A percentile compares a stretch with the other conserved stretches of the same genome.
phyloP scores from a whole-genome alignment of 2,329 filamentous ascomycete species.

The Leptographium lundbergii region DNA sequence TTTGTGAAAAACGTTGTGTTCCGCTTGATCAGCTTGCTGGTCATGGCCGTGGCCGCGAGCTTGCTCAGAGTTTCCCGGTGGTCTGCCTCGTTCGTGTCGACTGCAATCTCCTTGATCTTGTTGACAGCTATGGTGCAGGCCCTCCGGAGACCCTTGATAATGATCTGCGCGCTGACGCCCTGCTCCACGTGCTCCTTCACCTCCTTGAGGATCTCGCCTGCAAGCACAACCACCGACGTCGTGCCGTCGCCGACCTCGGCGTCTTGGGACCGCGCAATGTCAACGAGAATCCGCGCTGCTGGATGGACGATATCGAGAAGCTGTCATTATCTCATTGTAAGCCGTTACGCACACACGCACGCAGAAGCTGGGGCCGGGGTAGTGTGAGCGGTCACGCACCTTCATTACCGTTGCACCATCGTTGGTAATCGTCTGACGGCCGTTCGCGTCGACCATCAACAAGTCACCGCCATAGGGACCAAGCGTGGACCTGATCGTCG shows the following conservation, averaged over 20 bases:
- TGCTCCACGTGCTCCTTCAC: constrained; percentile 92
- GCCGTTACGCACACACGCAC: background rate
- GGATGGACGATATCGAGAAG: constrained; percentile 98
- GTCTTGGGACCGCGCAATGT: constrained; percentile 97
- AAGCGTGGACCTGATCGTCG: constrained; percentile 88
- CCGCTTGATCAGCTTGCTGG: constrained; percentile 96
- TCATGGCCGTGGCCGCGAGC: constrained; percentile 93
- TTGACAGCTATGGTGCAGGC: constrained; percentile 87
- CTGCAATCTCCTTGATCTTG: constrained; percentile 96
- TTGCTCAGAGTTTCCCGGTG: constrained; percentile 80
- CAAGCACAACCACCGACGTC: constrained; percentile 90
- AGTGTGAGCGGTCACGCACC: constrained; percentile 32
- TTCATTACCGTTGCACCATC: constrained; percentile 99
- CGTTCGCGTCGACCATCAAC: constrained; percentile 90
- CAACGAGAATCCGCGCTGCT: constrained; percentile 90
- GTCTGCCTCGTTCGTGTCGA: constrained; percentile 70
- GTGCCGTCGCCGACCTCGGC: constrained; percentile 97
- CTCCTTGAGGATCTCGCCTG: constrained; percentile 97
- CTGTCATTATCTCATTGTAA: constrained; percentile 27
- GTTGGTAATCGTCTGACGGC: constrained; percentile 94
- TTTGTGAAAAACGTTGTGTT: constrained; percentile 97
- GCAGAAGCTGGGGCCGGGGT: background rate
- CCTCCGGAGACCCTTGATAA: constrained; percentile 89
- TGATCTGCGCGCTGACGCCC: constrained; percentile 92
- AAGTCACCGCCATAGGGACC: constrained; percentile 95